Base-by-base conservation (phyloP, 164 flowering plant genomes). In the Houttuynia cordata region DNA sequence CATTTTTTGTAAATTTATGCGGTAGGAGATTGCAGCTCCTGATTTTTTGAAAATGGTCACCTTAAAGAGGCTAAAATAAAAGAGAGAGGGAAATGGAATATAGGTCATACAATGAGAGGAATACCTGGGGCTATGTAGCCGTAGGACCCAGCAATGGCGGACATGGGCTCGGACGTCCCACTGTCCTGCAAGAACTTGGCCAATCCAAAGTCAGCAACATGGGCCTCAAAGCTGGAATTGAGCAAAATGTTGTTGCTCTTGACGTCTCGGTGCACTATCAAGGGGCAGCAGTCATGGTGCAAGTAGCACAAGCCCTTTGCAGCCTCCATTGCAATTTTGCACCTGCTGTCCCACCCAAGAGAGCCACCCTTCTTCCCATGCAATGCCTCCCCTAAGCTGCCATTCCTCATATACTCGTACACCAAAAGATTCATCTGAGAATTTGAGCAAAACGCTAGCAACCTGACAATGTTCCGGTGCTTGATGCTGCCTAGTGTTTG, bases 101-200 rank as follows among this genome's bases (percentile, higher is more conserved):
- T 12, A 42, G 22, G 24, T 41, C n/a, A n/a, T n/a, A n/a, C 19
- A 56, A 15, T 47, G n/a, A 20, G 30, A 23, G 60, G 40, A 74
- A 40, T 72, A 86, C 92, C 92, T 23, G 93, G 93, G 7, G 98
- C 98, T 51, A 92, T 92, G 79, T 92, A 91, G 68, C 98, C 98
- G 62, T 92, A 92, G 6, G 98, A 92, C 2, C 98, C 98, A 0
- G 96, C 98, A 63, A 92, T 74, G 1, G 88, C 91, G 4, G 98
- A 91, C 93, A 88, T 86, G 75, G 86, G 82, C 61, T 86, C 75
- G 0, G 88, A 77, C 12, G 82, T 77, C 17, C 82, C 88, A 20
- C 79, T 81, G 22, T 84, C 91, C 49, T 73, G 42, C 68, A 88
- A 62, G 78, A 78, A 82, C 74, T 92, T 88, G 21, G 98, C 98